These are phyloP conservation scores for Leishmania aethiopica DNA, from an alignment of 208 protist genomes.

Conservation along the genomic window DNA sequence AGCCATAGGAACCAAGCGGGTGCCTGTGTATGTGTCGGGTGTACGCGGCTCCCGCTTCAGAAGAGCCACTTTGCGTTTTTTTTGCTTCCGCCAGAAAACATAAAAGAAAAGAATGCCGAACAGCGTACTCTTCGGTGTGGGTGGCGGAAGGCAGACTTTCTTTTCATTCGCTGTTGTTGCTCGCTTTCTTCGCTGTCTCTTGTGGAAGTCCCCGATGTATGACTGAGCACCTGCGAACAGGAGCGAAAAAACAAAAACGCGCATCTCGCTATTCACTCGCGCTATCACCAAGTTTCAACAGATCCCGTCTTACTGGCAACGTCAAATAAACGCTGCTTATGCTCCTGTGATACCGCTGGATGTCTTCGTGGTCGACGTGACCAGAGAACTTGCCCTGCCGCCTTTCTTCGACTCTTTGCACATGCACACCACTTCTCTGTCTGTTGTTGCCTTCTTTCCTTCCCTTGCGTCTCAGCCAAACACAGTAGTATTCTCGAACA, in stretches of 20 bases:
- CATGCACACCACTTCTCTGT: neutral
- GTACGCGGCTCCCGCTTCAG: neutral
- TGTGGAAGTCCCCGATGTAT: neutral
- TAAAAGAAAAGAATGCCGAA: neutral
- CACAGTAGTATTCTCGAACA: neutral
- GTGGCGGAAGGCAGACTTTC: too few species aligned
- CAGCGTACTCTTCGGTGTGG: neutral
- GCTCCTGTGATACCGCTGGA: too few species aligned
- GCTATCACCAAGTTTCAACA: neutral
- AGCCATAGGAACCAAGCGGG: neutral
- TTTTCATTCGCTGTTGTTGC: neutral
- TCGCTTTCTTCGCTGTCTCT: neutral
- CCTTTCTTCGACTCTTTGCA: neutral
- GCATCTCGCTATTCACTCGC: neutral
- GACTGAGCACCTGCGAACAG: neutral
- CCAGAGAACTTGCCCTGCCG: neutral
- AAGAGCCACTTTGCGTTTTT: neutral
- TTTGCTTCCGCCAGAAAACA: neutral
- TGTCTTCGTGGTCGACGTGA: neutral
- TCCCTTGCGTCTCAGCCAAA: neutral
- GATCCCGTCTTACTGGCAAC: neutral
- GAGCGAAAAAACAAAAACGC: neutral
- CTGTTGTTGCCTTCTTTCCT: neutral
- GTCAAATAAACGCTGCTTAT: neutral
- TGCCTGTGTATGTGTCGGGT: neutral